Conservation (phyloP, 169 alveolate genomes). For the Theileria orientalis region DNA sequence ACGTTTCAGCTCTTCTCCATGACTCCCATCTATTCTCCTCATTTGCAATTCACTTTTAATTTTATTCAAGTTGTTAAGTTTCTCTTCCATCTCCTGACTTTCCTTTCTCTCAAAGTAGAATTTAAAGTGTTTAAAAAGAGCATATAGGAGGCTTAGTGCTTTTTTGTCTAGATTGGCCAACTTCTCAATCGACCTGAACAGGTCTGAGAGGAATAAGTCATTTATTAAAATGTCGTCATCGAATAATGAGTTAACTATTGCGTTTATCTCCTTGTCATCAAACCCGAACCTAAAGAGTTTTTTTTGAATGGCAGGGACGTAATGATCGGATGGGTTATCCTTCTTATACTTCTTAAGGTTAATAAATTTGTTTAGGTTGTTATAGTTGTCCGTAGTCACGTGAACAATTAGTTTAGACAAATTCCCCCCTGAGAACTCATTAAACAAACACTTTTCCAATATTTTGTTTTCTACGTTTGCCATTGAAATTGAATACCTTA, state of each 20-base stretch:
- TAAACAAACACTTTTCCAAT: conserved; percentile 57
- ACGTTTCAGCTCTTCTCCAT: conserved; percentile 6
- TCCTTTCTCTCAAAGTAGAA: conserved; percentile 12
- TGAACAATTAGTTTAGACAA: conserved; percentile 23
- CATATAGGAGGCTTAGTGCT: conserved; percentile 19
- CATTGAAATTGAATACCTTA: conserved; percentile 61
- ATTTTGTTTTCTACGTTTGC: conserved; percentile 56
- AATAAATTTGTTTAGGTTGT: conserved; percentile 20
- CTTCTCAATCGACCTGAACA: conserved; percentile 35
- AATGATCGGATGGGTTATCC: background rate
- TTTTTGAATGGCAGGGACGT: background rate
- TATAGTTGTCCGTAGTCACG: conserved; percentile 27
- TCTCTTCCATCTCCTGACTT: conserved; percentile 22
- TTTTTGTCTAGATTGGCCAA: conserved; percentile 35
- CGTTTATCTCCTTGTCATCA: conserved; percentile 29
- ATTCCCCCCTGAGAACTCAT: conserved; percentile 52
- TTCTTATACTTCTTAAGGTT: conserved; percentile 12
- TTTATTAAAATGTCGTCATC: conserved; percentile 29
- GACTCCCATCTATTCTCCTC: background rate
- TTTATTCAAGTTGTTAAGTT: conserved; percentile 9
- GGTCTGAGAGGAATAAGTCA: conserved; percentile 17
- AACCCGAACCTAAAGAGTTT: conserved; percentile 1
- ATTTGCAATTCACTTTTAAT: conserved; percentile 8
- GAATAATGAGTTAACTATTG: conserved; percentile 34
- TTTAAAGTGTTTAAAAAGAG: conserved; percentile 25